These are phyloP conservation scores for Psilocybe mexicana DNA, from an alignment of 1,284 basidiomycete species.

Conservation along the genomic window DNA sequence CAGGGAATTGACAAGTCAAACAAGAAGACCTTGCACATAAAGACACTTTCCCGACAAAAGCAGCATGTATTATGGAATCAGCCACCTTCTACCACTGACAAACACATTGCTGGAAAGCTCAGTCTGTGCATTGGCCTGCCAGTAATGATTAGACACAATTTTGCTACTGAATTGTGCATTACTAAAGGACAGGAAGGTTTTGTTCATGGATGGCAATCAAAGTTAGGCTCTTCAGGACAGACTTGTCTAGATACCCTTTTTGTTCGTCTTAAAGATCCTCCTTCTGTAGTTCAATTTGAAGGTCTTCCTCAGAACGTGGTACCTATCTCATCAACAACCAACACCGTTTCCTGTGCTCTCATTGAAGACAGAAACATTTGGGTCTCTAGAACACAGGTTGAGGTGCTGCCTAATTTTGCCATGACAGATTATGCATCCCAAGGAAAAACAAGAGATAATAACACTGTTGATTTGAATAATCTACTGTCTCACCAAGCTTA, in stretches of 20 bases:
- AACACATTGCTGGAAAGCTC: slow-evolving; percentile 14
- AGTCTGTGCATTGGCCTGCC: slow-evolving; percentile 22
- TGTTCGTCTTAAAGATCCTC: slow-evolving; percentile 30
- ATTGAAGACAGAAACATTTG: slow-evolving; percentile 13
- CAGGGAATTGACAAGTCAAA: neutral
- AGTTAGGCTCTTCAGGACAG: slow-evolving; percentile 14
- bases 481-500: slow-evolving; percentile 22
- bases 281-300: slow-evolving; percentile 22
- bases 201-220: slow-evolving; percentile 25
- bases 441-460: slow-evolving; percentile 27
- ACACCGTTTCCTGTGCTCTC: slow-evolving; percentile 2
- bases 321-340: slow-evolving; percentile 14
- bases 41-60: too few species aligned
- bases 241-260: slow-evolving; percentile 31
- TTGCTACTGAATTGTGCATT: slow-evolving; percentile 26
- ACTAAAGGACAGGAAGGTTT: slow-evolving; percentile 30
- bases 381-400: slow-evolving; percentile 20
- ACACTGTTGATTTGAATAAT: slow-evolving; percentile 25
- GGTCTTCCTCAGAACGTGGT: slow-evolving; percentile 24
- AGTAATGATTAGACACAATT: slow-evolving; percentile 25
- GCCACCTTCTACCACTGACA: slow-evolving; percentile 3
- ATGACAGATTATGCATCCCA: slow-evolving; percentile 30
- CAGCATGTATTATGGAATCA: slow-evolving; percentile 7
- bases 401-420: slow-evolving; percentile 22
- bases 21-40: too few species aligned